These are phyloP conservation scores for Gyrodon lividus DNA, from an alignment of 768 basidiomycete genomes.

Conservation along the genomic window DNA sequence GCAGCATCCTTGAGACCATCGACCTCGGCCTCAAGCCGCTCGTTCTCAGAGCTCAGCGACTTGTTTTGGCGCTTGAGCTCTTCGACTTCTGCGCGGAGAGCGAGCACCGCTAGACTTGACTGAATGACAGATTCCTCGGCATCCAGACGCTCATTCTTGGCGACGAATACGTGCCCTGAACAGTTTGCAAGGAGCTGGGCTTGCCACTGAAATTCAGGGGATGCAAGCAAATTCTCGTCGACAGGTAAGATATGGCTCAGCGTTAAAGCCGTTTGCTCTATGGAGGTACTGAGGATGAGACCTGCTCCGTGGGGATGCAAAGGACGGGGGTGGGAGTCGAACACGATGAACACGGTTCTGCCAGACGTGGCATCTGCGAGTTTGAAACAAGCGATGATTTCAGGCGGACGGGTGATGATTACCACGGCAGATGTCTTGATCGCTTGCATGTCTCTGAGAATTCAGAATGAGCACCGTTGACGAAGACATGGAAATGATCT, in stretches of 20 bases:
- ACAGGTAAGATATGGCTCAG: constrained; percentile 49
- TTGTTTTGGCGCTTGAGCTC: constrained; percentile 36
- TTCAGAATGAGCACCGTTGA: not conserved
- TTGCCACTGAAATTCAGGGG: constrained; percentile 57
- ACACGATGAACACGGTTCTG: constrained; percentile 48
- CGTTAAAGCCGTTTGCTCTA: constrained; percentile 42
- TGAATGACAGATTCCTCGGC: constrained; percentile 41
- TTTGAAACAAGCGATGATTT: constrained; percentile 58
- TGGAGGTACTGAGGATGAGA: constrained; percentile 50
- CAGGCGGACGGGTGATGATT: constrained; percentile 70
- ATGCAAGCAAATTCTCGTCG: constrained; percentile 43
- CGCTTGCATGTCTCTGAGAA: constrained; percentile 25
- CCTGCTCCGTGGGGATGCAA: constrained; percentile 60
- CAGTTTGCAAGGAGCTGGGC: constrained; percentile 60
- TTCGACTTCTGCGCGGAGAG: constrained; percentile 39
- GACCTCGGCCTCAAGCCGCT: constrained; percentile 26
- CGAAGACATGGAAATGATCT: not conserved
- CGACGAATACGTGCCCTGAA: constrained; percentile 55
- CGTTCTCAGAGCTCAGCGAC: constrained; percentile 23
- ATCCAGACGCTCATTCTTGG: constrained; percentile 25
- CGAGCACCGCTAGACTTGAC: constrained; percentile 49
- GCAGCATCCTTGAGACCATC: constrained; percentile 15
- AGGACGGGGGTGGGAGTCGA: constrained; percentile 67
- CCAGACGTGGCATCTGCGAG: constrained; percentile 19
- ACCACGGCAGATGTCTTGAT: constrained; percentile 32